Conservation (phyloP, 352 stramenopile genomes). For the Globisporangium middletonii region DNA sequence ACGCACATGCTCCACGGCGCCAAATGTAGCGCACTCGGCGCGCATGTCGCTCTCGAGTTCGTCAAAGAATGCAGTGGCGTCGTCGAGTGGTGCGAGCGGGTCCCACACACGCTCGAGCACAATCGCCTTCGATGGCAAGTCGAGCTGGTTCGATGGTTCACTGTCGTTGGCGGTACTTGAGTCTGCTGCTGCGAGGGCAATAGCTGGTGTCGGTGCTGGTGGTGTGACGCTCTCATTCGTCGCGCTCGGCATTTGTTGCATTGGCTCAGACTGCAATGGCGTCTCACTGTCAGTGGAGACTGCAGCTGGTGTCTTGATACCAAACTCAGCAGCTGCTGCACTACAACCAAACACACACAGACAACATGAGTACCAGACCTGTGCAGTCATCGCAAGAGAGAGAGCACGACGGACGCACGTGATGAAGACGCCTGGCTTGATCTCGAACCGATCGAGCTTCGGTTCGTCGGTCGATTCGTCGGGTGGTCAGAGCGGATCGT, state of each 20-base stretch:
- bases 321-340: slow-evolving; percentile 41
- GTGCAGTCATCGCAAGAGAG: neutral
- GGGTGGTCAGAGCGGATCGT: too few relatives aligned
- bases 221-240: neutral
- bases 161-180: neutral
- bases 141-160: slow-evolving; percentile 7
- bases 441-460: slow-evolving; percentile 75
- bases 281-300: neutral
- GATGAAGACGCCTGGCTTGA: slow-evolving; percentile 81
- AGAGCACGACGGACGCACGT: slow-evolving; percentile 33
- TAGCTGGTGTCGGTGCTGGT: neutral
- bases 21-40: slow-evolving; percentile 63
- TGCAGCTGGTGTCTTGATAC: slow-evolving; percentile 17
- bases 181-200: neutral
- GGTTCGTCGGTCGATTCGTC: too few relatives aligned
- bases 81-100: slow-evolving; percentile 35
- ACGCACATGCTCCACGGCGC: slow-evolving; percentile 45
- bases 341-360: slow-evolving; percentile 15
- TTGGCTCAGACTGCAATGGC: neutral
- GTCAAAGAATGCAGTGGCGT: slow-evolving; percentile 48
- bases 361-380: neutral
- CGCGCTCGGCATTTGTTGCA: neutral
- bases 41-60: slow-evolving; percentile 81
- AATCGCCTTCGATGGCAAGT: slow-evolving; percentile 53
- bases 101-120: slow-evolving; percentile 62